Conservation (phyloP, 108 stramenopile species). For the Skeletonema grethae region DNA sequence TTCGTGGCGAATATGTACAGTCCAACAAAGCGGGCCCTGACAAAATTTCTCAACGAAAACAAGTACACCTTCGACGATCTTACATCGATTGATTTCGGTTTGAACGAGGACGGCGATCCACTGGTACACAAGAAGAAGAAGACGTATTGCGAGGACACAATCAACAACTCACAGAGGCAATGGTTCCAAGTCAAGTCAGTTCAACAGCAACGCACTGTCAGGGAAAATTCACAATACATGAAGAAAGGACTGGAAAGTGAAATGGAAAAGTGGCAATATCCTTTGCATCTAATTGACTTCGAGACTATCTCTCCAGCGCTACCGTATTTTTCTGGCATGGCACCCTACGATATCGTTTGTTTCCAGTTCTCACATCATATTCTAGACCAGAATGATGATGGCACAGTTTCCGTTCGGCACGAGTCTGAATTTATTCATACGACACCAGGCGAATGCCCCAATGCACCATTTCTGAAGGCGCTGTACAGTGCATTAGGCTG, state of each 20-base stretch:
- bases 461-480: constrained; percentile 40
- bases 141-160: background rate
- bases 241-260: constrained; percentile 23
- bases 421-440: constrained; percentile 55
- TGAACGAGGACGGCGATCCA: constrained; percentile 14
- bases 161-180: constrained; percentile 34
- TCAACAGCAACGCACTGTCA: constrained; percentile 13
- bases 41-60: constrained; percentile 14
- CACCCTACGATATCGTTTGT: constrained; percentile 49
- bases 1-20: constrained; percentile 40
- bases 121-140: constrained; percentile 13
- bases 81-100: constrained; percentile 28
- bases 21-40: constrained; percentile 9
- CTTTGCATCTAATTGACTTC: constrained; percentile 60
- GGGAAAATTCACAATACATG: constrained; percentile 15
- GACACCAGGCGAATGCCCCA: constrained; percentile 32
- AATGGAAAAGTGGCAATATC: constrained; percentile 52
- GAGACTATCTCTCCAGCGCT: constrained; percentile 51
- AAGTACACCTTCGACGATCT: constrained; percentile 48
- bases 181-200: constrained; percentile 46
- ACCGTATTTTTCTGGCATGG: constrained; percentile 46
- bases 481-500: constrained; percentile 25
- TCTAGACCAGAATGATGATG: constrained; percentile 21
- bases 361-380: constrained; percentile 64
- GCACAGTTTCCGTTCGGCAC: constrained; percentile 34